These are phyloP conservation scores for Scedosporium dehoogii DNA, from an alignment of 2,329 filamentous ascomycete species.

Conservation along the genomic window DNA sequence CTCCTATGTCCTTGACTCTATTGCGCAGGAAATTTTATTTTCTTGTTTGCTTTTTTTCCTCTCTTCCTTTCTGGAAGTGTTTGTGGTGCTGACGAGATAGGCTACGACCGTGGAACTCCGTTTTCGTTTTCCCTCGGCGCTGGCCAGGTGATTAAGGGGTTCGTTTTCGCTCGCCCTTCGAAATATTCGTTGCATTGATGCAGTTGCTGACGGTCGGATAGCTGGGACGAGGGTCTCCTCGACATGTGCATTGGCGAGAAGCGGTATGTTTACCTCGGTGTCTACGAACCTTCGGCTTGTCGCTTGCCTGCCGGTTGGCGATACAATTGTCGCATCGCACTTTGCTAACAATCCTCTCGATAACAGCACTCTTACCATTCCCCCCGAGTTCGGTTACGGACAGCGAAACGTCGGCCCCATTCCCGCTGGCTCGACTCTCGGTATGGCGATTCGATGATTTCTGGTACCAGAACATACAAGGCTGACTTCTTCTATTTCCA, in stretches of 20 bases:
- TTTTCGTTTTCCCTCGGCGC: slow-evolving; percentile 70
- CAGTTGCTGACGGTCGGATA: slow-evolving; percentile 19
- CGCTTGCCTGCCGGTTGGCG: too few species aligned
- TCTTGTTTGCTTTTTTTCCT: slow-evolving; percentile 4
- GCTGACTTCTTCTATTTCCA: slow-evolving; percentile 26
- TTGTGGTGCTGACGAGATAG: slow-evolving; percentile 17
- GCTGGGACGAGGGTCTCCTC: slow-evolving; percentile 82
- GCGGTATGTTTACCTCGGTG: slow-evolving; percentile 31
- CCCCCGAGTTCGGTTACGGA: slow-evolving; percentile 80
- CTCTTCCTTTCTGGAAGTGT: neutral
- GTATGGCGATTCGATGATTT: slow-evolving; percentile 30
- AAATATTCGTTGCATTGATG: neutral
- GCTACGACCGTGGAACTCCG: slow-evolving; percentile 66
- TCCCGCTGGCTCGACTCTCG: slow-evolving; percentile 66
- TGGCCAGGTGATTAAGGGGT: slow-evolving; percentile 85
- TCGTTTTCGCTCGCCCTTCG: slow-evolving; percentile 20
- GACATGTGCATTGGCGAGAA: slow-evolving; percentile 97
- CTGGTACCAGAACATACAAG: neutral
- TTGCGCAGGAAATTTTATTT: neutral
- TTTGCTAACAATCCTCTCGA: slow-evolving; percentile 12
- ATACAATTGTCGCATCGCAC: neutral
- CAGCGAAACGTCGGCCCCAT: slow-evolving; percentile 69
- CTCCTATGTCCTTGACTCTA: neutral
- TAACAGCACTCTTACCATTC: slow-evolving; percentile 68
- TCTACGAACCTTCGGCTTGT: neutral